A percentile compares a stretch with the other conserved stretches of the same genome.
These are phyloP conservation scores for Sarcomyxa edulis DNA, from an alignment of 768 basidiomycete species.

Conservation along the genomic window DNA sequence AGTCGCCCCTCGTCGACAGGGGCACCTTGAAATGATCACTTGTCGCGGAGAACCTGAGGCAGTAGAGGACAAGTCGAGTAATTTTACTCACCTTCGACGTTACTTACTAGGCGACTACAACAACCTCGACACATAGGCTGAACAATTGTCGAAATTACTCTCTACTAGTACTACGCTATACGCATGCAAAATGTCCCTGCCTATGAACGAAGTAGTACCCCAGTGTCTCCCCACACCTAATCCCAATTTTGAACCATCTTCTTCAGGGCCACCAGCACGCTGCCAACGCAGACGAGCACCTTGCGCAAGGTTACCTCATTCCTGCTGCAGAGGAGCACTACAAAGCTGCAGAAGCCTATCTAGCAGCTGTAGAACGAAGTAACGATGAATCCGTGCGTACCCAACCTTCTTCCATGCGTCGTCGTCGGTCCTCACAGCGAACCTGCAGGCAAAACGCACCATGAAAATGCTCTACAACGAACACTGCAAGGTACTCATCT, in stretches of 20 bases:
- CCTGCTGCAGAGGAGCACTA: constrained; percentile 69
- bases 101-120: too few relatives aligned
- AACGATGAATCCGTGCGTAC: constrained; percentile 60
- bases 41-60: too few relatives aligned
- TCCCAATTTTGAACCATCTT: too few relatives aligned
- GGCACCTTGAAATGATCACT: too few relatives aligned
- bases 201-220: constrained; percentile 45
- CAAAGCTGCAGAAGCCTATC: constrained; percentile 73
- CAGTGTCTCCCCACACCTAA: not conserved
- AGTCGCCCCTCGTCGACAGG: too few relatives aligned
- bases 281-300: constrained; percentile 71
- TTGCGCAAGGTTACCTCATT: constrained; percentile 61
- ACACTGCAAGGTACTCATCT: constrained; percentile 65
- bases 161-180: constrained; percentile 1
- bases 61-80: too few relatives aligned
- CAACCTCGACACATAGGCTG: too few relatives aligned
- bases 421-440: constrained; percentile 8
- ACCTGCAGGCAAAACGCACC: constrained; percentile 68
- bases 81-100: too few relatives aligned
- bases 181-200: constrained; percentile 27
- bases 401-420: constrained; percentile 14
- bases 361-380: constrained; percentile 67
- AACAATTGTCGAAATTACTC: too few relatives aligned
- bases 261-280: constrained; percentile 77
- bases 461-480: constrained; percentile 72